Evolutionary conservation across 768 basidiomycete genomes (phyloP).

Genomic region (Rhizopogon sp.): DNA sequence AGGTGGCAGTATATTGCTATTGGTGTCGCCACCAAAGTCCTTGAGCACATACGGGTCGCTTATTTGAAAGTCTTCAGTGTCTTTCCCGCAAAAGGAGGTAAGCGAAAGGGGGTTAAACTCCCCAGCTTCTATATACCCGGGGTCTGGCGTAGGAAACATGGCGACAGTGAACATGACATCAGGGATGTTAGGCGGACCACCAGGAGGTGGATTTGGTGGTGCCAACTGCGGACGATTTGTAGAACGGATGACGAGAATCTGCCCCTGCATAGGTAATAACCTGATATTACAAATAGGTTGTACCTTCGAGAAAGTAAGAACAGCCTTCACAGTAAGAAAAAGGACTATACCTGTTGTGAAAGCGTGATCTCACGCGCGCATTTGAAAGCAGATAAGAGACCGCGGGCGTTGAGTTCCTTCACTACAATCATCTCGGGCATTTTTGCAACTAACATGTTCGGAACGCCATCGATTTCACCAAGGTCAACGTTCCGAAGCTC

Average conservation of each 20-base stretch:
- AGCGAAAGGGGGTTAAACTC: slow-evolving; percentile 21
- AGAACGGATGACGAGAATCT: slow-evolving; percentile 48
- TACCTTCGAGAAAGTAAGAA: slow-evolving; percentile 25
- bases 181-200: slow-evolving; percentile 12
- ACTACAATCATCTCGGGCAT: slow-evolving; percentile 36
- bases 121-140: slow-evolving; percentile 23
- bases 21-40: slow-evolving; percentile 9
- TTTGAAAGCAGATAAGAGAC: slow-evolving; percentile 31
- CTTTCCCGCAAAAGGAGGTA: slow-evolving; percentile 25
- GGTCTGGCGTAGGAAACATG: slow-evolving; percentile 26
- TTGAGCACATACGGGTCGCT: slow-evolving; percentile 24
- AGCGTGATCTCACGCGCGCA: slow-evolving; percentile 29
- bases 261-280: slow-evolving; percentile 44
- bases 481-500: slow-evolving; percentile 35
- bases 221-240: slow-evolving; percentile 17
- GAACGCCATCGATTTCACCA: slow-evolving; percentile 37
- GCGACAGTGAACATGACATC: slow-evolving; percentile 25
- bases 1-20: slow-evolving; percentile 22
- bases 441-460: slow-evolving; percentile 40
- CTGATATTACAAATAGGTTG: slow-evolving; percentile 50
- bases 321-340: slow-evolving; percentile 7
- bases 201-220: slow-evolving; percentile 1
- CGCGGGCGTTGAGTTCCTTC: slow-evolving; percentile 34
- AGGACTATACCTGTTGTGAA: slow-evolving; percentile 13
- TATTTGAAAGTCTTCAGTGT: slow-evolving; percentile 30